Base-by-base conservation (phyloP, 768 basidiomycete species). In the Daedaleopsis nitida region DNA sequence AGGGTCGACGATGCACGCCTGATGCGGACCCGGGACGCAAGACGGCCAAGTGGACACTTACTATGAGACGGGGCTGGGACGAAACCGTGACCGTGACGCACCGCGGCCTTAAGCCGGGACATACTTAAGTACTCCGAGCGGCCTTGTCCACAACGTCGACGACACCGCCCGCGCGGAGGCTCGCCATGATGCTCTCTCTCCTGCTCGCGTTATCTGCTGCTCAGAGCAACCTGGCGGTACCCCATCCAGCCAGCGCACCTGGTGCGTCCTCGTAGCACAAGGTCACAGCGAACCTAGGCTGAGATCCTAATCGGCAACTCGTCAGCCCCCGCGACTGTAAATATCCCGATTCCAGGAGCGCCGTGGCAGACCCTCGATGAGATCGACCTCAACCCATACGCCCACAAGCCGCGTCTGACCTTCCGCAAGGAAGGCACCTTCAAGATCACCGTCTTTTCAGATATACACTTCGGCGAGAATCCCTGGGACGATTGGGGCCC, bases 391-490 rank as follows among this genome's bases (percentile, higher is more conserved):
- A 64, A 82, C 47, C 81, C 80, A 0, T 83, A 82, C 65, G 74
- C 80, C 0, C 58, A 69, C 57, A 81, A 83, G 60, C 80, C 80
- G 14, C 81, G 82, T 13, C 62, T 91, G 16, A 79, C 77, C 1
- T 91, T 91, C 72, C 75, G 77, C 11, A 37, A 70, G 0, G 81
- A 88, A 68, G 86, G 84, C 2, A 83, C 83, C 1, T 88, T 92
- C 79, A 90, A 88, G 72, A 66, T 92, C 51, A 87, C 84, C 14
- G 78, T 90, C 7, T 89, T 91, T 70, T 88, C 87, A 8, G 90
- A 92, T 66, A 72, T 91, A 34, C 89, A 91, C 68, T 90, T 81
- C 62, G 89, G 90, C 27, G 89, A 91, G 72, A 86, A 89, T 65
- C 86, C 88, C 9, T 87, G 85, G 83, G 85, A 86, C 55, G 70